Evolutionary conservation across 2,329 filamentous ascomycete genomes (phyloP), one percentile per base, ranked within the genome.

Genomic region (Zopfia rhizophila): DNA sequence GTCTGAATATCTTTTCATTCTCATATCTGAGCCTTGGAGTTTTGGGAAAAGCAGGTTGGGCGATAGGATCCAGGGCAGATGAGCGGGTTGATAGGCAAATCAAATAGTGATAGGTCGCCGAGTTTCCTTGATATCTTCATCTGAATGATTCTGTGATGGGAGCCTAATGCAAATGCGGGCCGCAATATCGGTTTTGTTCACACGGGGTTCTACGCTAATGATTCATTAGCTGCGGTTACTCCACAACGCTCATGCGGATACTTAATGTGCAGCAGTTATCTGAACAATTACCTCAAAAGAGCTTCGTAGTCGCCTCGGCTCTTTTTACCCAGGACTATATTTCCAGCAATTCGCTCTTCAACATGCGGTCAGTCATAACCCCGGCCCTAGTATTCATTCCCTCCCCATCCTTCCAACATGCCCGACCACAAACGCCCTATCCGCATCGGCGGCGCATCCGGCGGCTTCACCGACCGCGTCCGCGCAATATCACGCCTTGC

Each of bases 391-490:
- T n/a, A n/a, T n/a, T n/a, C n/a, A n/a, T n/a, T n/a, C n/a, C n/a
- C n/a, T n/a, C n/a, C n/a, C n/a, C n/a, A n/a, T n/a, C n/a, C n/a
- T n/a, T n/a, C n/a, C n/a, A n/a, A n/a, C n/a, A n/a, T n/a, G n/a
- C n/a, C n/a, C n/a, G n/a, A n/a, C 12, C 24, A 30, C 1, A 51
- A 48, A 27, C 30, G 48, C n/a, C 21, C 48, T 4, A 44, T 51
- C 30, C 38, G 48, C 33, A 48, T 51, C 28, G 48, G 44, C 21
- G 48, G 44, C 12, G 45, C 49, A 7, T 44, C 37, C 8, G 45
- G 49, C 21, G 49, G 45, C 45, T 52, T 52, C 45, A 52, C 45
- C 4, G 45, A 52, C 41, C 49, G 49, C 17, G 49, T 52, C 5
- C 11, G 13, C 24, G 49, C 39, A 12, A 52, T 52, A 14, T 43